Conservation (phyloP, 768 basidiomycete species). For the Sutorius australiensis region DNA sequence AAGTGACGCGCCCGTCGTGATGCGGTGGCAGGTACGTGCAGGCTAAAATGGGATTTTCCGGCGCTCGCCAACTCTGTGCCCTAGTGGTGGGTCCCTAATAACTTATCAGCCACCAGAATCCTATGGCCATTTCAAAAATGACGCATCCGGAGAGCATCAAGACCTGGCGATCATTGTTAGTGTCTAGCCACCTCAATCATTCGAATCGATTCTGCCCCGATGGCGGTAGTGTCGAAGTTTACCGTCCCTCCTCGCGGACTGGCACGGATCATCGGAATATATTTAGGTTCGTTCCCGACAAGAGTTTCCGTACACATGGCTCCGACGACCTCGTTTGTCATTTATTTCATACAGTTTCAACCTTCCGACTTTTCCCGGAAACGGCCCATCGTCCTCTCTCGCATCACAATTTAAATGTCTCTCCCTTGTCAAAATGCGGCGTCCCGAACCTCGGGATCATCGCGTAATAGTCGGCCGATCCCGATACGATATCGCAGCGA, state of each 20-base stretch:
- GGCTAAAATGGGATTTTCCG: background rate
- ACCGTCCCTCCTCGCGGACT: background rate
- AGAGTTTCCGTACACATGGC: background rate
- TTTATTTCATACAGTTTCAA: background rate
- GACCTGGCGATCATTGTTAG: background rate
- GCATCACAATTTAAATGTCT: background rate
- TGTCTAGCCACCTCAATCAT: background rate
- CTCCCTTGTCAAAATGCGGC: background rate
- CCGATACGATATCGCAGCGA: background rate
- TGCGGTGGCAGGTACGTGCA: background rate
- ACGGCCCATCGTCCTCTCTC: background rate
- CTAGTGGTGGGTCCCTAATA: background rate
- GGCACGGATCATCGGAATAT: background rate
- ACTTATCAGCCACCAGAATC: background rate
- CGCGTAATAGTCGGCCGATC: background rate
- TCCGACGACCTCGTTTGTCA: background rate
- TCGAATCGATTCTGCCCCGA: background rate
- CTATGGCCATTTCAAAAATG: background rate
- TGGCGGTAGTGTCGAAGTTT: background rate
- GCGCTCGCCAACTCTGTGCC: background rate
- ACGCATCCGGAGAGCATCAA: too few relatives aligned
- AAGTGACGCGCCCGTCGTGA: background rate
- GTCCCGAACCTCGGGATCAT: background rate
- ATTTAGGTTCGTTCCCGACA: background rate
- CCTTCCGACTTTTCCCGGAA: constrained; percentile 6